Conservation (phyloP, 164 flowering plant genomes). For the Pachysandra terminalis region DNA sequence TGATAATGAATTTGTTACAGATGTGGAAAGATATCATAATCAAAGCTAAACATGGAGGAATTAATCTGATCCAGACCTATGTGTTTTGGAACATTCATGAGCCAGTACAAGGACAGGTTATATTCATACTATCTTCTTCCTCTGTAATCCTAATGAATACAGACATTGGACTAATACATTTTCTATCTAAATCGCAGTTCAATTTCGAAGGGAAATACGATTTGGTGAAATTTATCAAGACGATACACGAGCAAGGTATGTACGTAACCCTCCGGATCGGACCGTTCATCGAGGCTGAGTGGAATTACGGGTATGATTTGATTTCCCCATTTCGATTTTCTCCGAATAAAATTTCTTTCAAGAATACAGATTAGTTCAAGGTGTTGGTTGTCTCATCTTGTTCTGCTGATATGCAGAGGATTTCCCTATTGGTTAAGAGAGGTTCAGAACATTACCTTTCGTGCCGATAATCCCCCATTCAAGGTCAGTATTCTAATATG, state of each 20-base stretch:
- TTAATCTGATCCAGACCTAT: constrained; percentile 65
- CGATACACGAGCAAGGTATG: constrained; percentile 34
- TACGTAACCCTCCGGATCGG: constrained; percentile 49
- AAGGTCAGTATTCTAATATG: constrained; percentile 43
- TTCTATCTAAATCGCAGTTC: constrained; percentile 28
- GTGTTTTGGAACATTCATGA: constrained; percentile 78
- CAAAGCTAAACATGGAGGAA: constrained; percentile 52
- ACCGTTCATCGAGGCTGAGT: constrained; percentile 55
- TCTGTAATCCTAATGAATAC: not conserved
- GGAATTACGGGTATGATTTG: constrained; percentile 38
- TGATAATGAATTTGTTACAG: constrained; percentile 18
- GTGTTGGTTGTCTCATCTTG: not conserved
- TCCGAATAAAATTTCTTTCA: not conserved
- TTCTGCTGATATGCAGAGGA: constrained; percentile 41
- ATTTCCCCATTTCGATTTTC: not conserved
- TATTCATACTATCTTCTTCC: not conserved
- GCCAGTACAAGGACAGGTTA: constrained; percentile 55
- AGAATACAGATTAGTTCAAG: not conserved
- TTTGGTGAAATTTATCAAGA: constrained; percentile 48
- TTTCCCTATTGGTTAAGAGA: constrained; percentile 82
- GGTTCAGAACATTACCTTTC: constrained; percentile 51
- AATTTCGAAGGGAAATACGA: constrained; percentile 46
- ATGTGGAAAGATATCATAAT: constrained; percentile 43
- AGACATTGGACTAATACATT: no score
- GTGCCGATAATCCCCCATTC: constrained; percentile 56